These are phyloP conservation scores for Hypoxylon fragiforme DNA, from an alignment of 495 filamentous ascomycete genomes.

Conservation along the genomic window DNA sequence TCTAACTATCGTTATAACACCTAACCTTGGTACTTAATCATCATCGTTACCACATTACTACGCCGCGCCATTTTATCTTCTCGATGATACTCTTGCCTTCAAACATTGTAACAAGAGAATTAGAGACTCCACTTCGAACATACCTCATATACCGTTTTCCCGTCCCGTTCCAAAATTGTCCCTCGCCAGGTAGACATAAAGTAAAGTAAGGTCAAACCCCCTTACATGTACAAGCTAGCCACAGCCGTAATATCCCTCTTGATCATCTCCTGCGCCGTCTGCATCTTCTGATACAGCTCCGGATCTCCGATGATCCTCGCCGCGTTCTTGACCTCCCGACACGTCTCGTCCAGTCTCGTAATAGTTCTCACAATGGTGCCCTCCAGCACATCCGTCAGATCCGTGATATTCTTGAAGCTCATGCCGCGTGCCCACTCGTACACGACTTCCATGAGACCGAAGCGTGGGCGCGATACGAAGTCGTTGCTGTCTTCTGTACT, in stretches of 20 bases:
- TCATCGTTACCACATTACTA: too few relatives aligned
- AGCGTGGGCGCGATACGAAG: conserved; percentile 82
- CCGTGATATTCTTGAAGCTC: conserved; percentile 97
- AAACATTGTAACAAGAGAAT: too few relatives aligned
- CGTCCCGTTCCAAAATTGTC: too few relatives aligned
- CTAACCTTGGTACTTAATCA: too few relatives aligned
- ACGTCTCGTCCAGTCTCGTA: conserved; percentile 90
- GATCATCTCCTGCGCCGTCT: conserved; percentile 93
- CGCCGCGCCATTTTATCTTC: too few relatives aligned
- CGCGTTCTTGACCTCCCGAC: conserved; percentile 95
- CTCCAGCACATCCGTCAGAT: conserved; percentile 94
- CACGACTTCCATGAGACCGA: conserved; percentile 94
- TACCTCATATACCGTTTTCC: too few relatives aligned
- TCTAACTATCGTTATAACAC: too few relatives aligned
- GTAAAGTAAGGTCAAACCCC: too few relatives aligned
- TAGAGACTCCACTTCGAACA: too few relatives aligned
- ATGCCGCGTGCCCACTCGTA: conserved; percentile 98
- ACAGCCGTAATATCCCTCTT: conserved; percentile 93
- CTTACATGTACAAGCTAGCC: conserved; percentile 78
- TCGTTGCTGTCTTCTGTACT: conserved; percentile 87
- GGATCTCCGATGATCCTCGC: conserved; percentile 97
- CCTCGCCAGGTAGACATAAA: too few relatives aligned
- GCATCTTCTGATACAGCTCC: conserved; percentile 91
- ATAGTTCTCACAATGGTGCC: conserved; percentile 95
- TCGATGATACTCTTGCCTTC: too few relatives aligned